Evolutionary conservation across 108 stramenopile species (phyloP).

Genomic region (Cyclotella kingstonii): DNA sequence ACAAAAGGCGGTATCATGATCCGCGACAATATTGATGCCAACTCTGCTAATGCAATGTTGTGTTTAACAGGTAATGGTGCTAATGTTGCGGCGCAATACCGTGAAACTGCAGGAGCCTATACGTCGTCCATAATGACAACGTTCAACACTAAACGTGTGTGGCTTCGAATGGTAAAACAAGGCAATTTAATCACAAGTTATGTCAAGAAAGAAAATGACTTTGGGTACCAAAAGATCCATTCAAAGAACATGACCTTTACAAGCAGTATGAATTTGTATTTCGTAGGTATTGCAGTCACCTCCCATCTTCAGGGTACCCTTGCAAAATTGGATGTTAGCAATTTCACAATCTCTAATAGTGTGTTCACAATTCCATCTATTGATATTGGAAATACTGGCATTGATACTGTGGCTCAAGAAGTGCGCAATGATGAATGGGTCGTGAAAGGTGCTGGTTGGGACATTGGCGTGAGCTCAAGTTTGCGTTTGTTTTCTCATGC

Average conservation of each 20-base stretch:
- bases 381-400: constrained; percentile 16
- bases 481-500: not conserved
- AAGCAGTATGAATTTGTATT: not conserved
- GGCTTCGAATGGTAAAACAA: constrained; percentile 27
- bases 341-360: constrained; percentile 10
- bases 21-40: constrained; percentile 3
- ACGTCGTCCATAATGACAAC: not conserved
- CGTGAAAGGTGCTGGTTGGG: constrained; percentile 14
- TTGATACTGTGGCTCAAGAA: not conserved
- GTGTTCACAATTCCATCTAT: constrained; percentile 4
- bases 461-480: constrained; percentile 17
- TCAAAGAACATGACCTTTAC: not conserved
- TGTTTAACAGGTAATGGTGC: not conserved
- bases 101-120: not conserved
- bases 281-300: constrained; percentile 20
- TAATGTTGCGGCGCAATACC: not conserved
- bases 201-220: constrained; percentile 3
- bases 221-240: constrained; percentile 2
- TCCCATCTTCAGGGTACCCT: constrained; percentile 1
- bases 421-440: constrained; percentile 2
- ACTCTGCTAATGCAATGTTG: constrained; percentile 3
- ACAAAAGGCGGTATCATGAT: constrained; percentile 25
- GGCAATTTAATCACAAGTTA: constrained; percentile 17
- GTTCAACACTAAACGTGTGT: not conserved
- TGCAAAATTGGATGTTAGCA: constrained; percentile 11